These are phyloP conservation scores for Brettanomyces bruxellensis DNA, from an alignment of 805 yeast genomes.

Conservation along the genomic window DNA sequence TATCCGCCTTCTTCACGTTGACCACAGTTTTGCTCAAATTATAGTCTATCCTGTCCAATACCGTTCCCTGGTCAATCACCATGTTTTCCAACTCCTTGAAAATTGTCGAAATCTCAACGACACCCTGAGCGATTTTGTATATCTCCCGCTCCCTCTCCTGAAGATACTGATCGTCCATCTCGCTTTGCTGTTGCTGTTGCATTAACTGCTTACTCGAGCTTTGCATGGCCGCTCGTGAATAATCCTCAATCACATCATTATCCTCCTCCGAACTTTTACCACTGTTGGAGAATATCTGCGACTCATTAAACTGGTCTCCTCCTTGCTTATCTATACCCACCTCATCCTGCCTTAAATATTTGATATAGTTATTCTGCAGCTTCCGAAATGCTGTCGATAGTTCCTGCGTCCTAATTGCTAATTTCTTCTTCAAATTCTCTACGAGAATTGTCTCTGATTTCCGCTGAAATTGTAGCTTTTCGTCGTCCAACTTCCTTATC, in stretches of 20 bases:
- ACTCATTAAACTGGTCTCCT: not conserved
- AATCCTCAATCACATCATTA: conserved; percentile 30
- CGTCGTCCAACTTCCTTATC: conserved; percentile 54
- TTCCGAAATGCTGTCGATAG: conserved; percentile 71
- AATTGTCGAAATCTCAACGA: conserved; percentile 84
- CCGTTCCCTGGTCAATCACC: conserved; percentile 92
- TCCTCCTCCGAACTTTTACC: conserved; percentile 11
- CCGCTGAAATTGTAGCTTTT: conserved; percentile 23
- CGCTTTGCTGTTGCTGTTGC: conserved; percentile 24
- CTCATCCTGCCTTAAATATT: conserved; percentile 75
- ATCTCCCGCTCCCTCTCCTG: conserved; percentile 84
- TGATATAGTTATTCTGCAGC: conserved; percentile 82
- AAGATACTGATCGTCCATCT: conserved; percentile 33
- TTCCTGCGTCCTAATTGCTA: conserved; percentile 80
- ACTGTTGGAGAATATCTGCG: not conserved
- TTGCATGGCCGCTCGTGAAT: conserved; percentile 44
- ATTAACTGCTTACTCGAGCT: conserved; percentile 35
- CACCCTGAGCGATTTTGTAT: conserved; percentile 86
- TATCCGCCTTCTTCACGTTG: conserved; percentile 68
- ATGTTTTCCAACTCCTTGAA: conserved; percentile 88
- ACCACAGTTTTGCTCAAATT: conserved; percentile 74
- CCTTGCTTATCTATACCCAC: not conserved
- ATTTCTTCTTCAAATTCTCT: conserved; percentile 71
- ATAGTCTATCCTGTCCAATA: conserved; percentile 89
- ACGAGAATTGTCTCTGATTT: conserved; percentile 52